A percentile compares a stretch with the other conserved stretches of the same genome.
Evolutionary conservation across 176 grass and related monocot species (phyloP).

Genomic region (Triticum aestivum): IWGSC_CS_RefSeq_v2.1 NC_057812.1:162670442-162670941

Average conservation of each 20-base stretch:
- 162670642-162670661: neutral
- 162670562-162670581: too few species aligned
- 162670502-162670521: neutral
- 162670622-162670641: neutral
- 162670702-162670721: neutral
- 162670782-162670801: neutral
- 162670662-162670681: neutral
- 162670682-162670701: neutral
- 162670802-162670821: neutral
- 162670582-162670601: too few species aligned
- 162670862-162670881: neutral
- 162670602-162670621: neutral
- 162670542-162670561: too few species aligned
- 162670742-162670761: neutral
- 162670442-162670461: conserved; percentile 85
- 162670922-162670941: neutral
- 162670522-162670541: too few species aligned
- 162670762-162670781: neutral
- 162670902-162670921: neutral
- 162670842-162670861: neutral
- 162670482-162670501: conserved; percentile 16
- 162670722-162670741: neutral
- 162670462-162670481: conserved; percentile 67
- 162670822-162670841: neutral
- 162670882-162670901: neutral